Evolutionary conservation across 805 yeast genomes (phyloP).

Genomic region (Candida nanaspora): DNA sequence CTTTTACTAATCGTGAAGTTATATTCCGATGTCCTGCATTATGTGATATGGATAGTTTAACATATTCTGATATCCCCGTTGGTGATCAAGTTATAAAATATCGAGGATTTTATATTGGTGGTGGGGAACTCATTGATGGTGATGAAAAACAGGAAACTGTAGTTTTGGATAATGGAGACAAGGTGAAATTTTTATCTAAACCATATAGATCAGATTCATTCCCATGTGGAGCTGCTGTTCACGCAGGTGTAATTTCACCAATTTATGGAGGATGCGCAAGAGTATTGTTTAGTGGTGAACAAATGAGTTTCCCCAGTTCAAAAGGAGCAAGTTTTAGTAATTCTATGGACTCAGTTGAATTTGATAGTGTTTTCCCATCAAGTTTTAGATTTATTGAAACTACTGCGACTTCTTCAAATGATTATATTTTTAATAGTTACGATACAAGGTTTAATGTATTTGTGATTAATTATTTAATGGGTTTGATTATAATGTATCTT

Average conservation of each 20-base stretch:
- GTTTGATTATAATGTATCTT: constrained; percentile 53
- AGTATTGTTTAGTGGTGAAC: constrained; percentile 49
- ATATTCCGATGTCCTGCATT: constrained; percentile 79
- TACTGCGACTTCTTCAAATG: constrained; percentile 18
- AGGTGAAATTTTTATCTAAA: constrained; percentile 29
- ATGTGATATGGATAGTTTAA: constrained; percentile 72
- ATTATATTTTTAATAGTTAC: constrained; percentile 57
- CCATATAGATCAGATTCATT: constrained; percentile 87
- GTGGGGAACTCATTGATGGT: constrained; percentile 37
- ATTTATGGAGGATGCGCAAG: constrained; percentile 73
- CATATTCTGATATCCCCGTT: constrained; percentile 67
- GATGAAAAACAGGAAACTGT: background rate
- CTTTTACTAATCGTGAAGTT: constrained; percentile 36
- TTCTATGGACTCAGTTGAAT: constrained; percentile 41
- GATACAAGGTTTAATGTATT: constrained; percentile 63
- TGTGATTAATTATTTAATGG: constrained; percentile 50
- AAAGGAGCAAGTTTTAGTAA: constrained; percentile 38
- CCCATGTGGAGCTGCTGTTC: constrained; percentile 86
- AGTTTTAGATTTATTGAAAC: constrained; percentile 56
- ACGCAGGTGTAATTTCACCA: constrained; percentile 74
- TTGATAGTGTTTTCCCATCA: constrained; percentile 68
- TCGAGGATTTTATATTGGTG: constrained; percentile 69
- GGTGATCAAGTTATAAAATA: constrained; percentile 67
- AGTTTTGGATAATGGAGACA: constrained; percentile 5
- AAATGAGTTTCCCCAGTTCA: constrained; percentile 37